A percentile compares a stretch with the other conserved stretches of the same genome.
Conservation (phyloP, 1,284 basidiomycete genomes). For the Ceratobasidium theobromae region DNA sequence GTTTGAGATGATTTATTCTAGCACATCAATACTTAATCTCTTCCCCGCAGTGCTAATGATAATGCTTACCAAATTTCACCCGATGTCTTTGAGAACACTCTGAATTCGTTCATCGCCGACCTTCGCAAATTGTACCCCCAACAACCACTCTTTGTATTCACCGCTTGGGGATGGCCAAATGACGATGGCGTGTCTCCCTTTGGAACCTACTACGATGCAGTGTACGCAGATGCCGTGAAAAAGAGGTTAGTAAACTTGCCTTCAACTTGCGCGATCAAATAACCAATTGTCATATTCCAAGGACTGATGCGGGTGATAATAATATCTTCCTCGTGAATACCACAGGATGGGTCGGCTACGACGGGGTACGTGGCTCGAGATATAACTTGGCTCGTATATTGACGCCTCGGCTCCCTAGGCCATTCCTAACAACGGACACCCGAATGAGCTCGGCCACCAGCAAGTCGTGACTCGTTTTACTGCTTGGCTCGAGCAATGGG, state of each 20-base stretch:
- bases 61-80: constrained; percentile 42
- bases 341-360: constrained; percentile 57
- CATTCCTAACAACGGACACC: constrained; percentile 51
- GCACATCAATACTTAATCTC: neutral
- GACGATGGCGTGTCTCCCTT: constrained; percentile 48
- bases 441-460: constrained; percentile 51
- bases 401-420: neutral
- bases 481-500: constrained; percentile 51
- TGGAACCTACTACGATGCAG: constrained; percentile 53
- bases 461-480: constrained; percentile 54
- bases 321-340: constrained; percentile 58
- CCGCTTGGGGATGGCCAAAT: constrained; percentile 61
- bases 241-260: constrained; percentile 43
- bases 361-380: constrained; percentile 44
- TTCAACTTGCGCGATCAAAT: neutral
- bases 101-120: constrained; percentile 50
- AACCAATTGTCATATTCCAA: constrained; percentile 20
- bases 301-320: constrained; percentile 49
- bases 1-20: constrained; percentile 31
- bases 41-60: constrained; percentile 43
- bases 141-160: constrained; percentile 57
- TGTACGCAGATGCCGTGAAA: constrained; percentile 51
- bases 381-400: neutral
- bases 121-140: constrained; percentile 50
- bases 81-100: constrained; percentile 53